Evolutionary conservation across 495 filamentous ascomycete genomes (phyloP), one percentile per base, ranked within the genome.

Genomic region (Evansstolkia leycettana): DNA sequence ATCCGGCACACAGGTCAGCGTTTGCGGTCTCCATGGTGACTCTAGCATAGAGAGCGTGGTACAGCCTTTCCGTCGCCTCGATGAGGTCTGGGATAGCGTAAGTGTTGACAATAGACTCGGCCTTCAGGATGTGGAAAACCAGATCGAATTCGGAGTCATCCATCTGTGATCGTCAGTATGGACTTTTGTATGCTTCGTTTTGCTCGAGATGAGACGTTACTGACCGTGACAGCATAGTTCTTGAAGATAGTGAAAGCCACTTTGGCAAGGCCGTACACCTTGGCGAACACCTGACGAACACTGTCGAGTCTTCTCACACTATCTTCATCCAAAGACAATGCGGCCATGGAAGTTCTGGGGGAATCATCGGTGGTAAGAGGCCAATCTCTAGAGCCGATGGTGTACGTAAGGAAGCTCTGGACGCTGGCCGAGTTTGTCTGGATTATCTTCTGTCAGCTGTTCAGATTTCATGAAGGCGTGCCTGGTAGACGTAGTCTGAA

Each of bases 211-310:
- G 18, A 17, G 11, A 20, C 9, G 16, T 36, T 18, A 37, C 45
- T 7, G 44, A 67, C 62, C 38, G 62, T 54, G 9, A 52, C 38
- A 0, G 52, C 57, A 31, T 57, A 67, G 12, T 45, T 45, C 30
- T 55, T 13, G 28, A 61, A 53, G 7, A 51, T 33, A n/a, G 47
- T 49, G 17, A 57, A 39, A 13, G 58, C 17, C 10, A 67, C 38
- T 36, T 67, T 67, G 13, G 57, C 51, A 33, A 58, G 34, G 6
- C 54, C 44, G 34, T 63, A 67, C 6, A 67, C 42, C 27, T 47
- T 54, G 17, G 25, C 10, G 25, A 54, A 57, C 3, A 63, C 48
- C 3, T 35, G 37, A 31, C 60, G 26, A 9, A 23, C 20, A 23
- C 20, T 23, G 5, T 23, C 20, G 20, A 23, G 9, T 4, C 20